Evolutionary conservation across 2,329 filamentous ascomycete species (phyloP), one percentile per base, ranked within the genome.

Genomic region (Arthrinium phaeospermum): DNA sequence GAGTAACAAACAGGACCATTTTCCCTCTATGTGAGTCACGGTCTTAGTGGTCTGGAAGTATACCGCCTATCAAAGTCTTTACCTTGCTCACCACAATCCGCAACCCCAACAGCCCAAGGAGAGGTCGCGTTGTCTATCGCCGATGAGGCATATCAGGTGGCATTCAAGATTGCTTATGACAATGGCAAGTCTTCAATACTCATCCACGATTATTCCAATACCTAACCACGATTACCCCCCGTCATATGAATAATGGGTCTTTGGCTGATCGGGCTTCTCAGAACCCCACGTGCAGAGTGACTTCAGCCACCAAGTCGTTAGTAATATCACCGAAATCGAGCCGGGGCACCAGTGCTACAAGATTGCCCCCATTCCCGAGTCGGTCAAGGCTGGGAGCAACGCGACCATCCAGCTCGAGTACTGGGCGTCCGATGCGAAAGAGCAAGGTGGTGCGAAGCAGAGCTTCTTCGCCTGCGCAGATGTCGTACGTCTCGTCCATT

Each of bases 101-200:
- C 3, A 19, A 13, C 27, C n/a, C 47, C 22, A 30, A 13, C 34
- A 87, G 86, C 83, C 47, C 86, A 87, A 74, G 86, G 87, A 22
- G 82, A 85, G 64, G 84, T 89, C 10, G 84, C 87, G 13, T 79
- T 89, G 16, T 85, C 85, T 19, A 83, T 87, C 37, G 85, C 87
- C 44, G 86, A 88, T 46, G 86, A 89, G 70, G 86, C 86, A 12
- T 88, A 83, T 79, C 83, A 84, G 51, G 81, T 88, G 44, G 84
- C 85, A 44, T 83, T 89, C 69, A 83, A 84, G n/a, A 82, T 89
- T 64, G 85, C 87, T 4, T 83, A 85, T 34, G 78, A 78, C 53
- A 82, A 86, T 73, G 76, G 86, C 87, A 75, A 74, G 83, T 79
- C 14, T 22, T 41, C 47, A 16, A 8, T 13, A 27, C 8, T 30